Conservation (phyloP, 148 eudicot genomes). For the Silene uniflora region DNA sequence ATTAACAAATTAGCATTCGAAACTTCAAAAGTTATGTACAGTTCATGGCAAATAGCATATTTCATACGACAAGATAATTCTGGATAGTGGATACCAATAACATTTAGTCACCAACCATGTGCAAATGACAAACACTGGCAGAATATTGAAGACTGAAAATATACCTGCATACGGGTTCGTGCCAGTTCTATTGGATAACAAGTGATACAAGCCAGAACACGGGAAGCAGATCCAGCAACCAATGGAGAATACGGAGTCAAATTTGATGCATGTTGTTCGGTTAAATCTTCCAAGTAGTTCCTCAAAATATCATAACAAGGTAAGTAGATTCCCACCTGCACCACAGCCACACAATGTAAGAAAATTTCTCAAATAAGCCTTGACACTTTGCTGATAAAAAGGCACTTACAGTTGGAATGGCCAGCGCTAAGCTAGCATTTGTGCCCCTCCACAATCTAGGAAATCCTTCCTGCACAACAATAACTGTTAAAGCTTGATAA, state of each 20-base stretch:
- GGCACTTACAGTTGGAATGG: slow-evolving; percentile 74
- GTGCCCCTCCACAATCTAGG: slow-evolving; percentile 92
- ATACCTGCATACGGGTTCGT: slow-evolving; percentile 96
- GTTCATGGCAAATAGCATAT: neutral
- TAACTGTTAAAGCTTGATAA: slow-evolving; percentile 31
- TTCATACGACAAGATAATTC: neutral
- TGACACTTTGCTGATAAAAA: neutral
- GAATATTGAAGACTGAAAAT: neutral
- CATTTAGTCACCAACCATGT: neutral
- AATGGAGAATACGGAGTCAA: slow-evolving; percentile 69
- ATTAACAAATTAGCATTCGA: neutral
- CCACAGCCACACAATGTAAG: neutral
- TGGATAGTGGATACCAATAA: neutral
- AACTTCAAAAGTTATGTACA: neutral
- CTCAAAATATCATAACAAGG: slow-evolving; percentile 84
- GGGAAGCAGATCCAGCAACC: slow-evolving; percentile 80
- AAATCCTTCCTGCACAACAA: slow-evolving; percentile 78
- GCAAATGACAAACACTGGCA: neutral
- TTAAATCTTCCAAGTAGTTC: slow-evolving; percentile 46
- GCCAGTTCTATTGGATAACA: slow-evolving; percentile 95
- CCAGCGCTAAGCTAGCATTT: slow-evolving; percentile 83
- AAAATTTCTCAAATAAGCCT: neutral
- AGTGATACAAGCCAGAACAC: slow-evolving; percentile 72
- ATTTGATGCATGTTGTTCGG: slow-evolving; percentile 42
- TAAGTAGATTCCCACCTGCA: slow-evolving; percentile 83